phyloP scores from a whole-genome alignment of 352 stramenopile species.

The Globisporangium spiculum region DNA sequence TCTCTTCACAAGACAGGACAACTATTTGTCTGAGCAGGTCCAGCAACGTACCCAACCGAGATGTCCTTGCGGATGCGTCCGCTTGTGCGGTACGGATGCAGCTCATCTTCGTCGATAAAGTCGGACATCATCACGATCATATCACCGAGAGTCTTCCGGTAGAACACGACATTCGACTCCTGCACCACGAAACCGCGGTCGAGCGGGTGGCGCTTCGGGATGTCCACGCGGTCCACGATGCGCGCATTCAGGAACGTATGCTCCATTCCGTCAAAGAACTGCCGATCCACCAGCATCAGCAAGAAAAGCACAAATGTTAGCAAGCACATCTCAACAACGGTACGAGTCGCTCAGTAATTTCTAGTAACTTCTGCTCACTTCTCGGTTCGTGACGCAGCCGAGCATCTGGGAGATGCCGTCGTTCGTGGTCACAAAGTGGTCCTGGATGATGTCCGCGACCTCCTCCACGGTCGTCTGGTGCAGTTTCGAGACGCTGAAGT shows the following conservation, averaged over 20 bases:
- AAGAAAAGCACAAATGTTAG: not conserved
- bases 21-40: too few species aligned
- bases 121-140: slow-evolving; percentile 48
- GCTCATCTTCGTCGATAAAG: slow-evolving; percentile 58
- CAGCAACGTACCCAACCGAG: slow-evolving; percentile 37
- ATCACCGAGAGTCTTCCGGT: slow-evolving; percentile 39
- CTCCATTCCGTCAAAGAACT: slow-evolving; percentile 60
- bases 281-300: not conserved
- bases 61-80: slow-evolving; percentile 59
- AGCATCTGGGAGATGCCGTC: slow-evolving; percentile 53
- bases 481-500: slow-evolving; percentile 60
- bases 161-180: slow-evolving; percentile 65
- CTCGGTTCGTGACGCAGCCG: slow-evolving; percentile 54
- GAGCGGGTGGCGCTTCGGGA: slow-evolving; percentile 29
- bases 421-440: slow-evolving; percentile 54
- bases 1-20: not conserved
- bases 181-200: slow-evolving; percentile 54
- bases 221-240: slow-evolving; percentile 59
- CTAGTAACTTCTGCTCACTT: slow-evolving; percentile 18
- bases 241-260: slow-evolving; percentile 52
- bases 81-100: slow-evolving; percentile 45
- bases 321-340: not conserved
- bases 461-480: slow-evolving; percentile 37
- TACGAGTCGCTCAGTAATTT: not conserved
- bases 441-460: slow-evolving; percentile 48